These are phyloP conservation scores for Rhodofomes roseus DNA, from an alignment of 1,284 basidiomycete species.

Conservation along the genomic window DNA sequence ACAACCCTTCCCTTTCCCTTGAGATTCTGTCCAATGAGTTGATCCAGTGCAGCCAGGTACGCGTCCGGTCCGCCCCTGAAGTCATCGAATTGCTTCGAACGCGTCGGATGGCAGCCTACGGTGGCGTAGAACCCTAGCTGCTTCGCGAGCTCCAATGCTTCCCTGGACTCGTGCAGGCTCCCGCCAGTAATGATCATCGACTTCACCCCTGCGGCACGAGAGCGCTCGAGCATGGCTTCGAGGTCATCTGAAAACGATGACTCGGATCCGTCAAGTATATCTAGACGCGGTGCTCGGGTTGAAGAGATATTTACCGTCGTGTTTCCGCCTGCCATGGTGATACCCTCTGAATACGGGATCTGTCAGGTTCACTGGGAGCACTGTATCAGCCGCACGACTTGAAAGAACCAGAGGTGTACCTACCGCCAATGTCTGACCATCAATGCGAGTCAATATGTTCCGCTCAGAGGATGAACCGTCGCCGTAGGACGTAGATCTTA, in stretches of 20 bases:
- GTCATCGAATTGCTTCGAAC: constrained; percentile 72
- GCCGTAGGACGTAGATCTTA: constrained; percentile 10
- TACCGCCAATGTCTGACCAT: constrained; percentile 43
- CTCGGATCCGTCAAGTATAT: too few species aligned
- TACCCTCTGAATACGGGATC: constrained; percentile 60
- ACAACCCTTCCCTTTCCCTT: constrained; percentile 59
- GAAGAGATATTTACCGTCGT: constrained; percentile 38
- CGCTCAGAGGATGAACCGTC: background rate
- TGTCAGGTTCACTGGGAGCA: constrained; percentile 50
- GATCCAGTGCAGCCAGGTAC: constrained; percentile 63
- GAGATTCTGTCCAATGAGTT: constrained; percentile 52
- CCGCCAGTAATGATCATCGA: constrained; percentile 85
- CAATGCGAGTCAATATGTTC: background rate
- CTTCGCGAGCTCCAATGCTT: constrained; percentile 62
- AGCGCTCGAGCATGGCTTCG: constrained; percentile 55
- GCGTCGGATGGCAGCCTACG: constrained; percentile 85
- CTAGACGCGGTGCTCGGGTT: background rate
- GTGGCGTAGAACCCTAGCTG: constrained; percentile 69
- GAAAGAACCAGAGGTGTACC: background rate
- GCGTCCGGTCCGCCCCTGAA: constrained; percentile 56
- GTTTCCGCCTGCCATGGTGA: constrained; percentile 50
- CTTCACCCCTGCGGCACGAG: constrained; percentile 62
- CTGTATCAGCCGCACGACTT: background rate
- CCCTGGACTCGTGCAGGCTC: constrained; percentile 62
- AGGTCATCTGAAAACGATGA: constrained; percentile 82